Evolutionary conservation across 306 rosid species (phyloP), one percentile per base, ranked within the genome.

Genomic region (Citrullus amarus): DNA sequence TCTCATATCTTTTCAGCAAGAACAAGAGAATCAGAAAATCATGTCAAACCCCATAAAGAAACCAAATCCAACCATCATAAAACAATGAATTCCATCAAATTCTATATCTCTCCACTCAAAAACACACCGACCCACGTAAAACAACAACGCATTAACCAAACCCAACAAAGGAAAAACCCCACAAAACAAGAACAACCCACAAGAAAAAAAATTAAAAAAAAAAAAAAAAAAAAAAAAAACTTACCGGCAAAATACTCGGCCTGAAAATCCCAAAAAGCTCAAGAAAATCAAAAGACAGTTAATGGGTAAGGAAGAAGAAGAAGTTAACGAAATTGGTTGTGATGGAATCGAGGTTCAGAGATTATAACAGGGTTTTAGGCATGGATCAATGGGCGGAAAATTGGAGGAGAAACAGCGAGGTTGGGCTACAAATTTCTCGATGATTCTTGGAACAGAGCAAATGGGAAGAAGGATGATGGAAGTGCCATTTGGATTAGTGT

Each of bases 231-330:
- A 25, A 25, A 46, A 10, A 46, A 76, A 55, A 39, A 84, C 91
- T 88, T 62, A 91, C 91, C 83, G 28, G 78, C 58, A 80, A 53
- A 83, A 77, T 82, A 82, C 1, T 62, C 75, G 81, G 76, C 79
- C 80, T 41, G 57, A 9, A 22, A 46, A 61, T 44, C 60, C 75
- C 4, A 15, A 48, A 28, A 30, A 44, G 14, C 43, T 10, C 57
- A 13, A 71, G 74, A 17, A 69, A 69, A 69, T 69, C 30, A 43
- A 68, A 68, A 68, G 48, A 38, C 14, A 0, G 72, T 2, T 14
- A 15, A 46, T 2, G 51, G 44, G 69, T 62, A 55, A 54, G 22
- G 59, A 61, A 61, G 1, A 60, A 28, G 39, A 28, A 60, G 67
- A 61, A 61, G 22, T 66, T 36, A 43, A 18, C 17, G 53, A 11